A percentile compares a stretch with the other conserved stretches of the same genome.
Conservation (phyloP, 2,329 filamentous ascomycete species). For the Sphaerostilbella broomeana region DNA sequence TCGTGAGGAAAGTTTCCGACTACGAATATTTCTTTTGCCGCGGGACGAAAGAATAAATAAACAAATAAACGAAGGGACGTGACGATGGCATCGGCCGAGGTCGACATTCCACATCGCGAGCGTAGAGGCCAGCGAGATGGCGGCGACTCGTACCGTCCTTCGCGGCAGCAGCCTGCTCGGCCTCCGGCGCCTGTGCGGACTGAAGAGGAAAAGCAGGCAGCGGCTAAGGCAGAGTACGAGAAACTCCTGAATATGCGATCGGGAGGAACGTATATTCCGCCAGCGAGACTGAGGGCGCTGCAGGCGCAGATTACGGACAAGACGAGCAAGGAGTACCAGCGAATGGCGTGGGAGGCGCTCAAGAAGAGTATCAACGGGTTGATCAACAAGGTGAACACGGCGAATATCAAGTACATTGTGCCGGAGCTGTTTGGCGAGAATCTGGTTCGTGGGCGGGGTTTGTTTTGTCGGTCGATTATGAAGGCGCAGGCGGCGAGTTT, state of each 20-base stretch:
- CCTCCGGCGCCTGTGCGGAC: slow-evolving; percentile 41
- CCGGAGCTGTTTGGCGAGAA: slow-evolving; percentile 96
- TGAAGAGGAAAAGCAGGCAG: slow-evolving; percentile 80
- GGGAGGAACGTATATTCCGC: slow-evolving; percentile 93
- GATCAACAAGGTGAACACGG: slow-evolving; percentile 98
- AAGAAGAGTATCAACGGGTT: slow-evolving; percentile 98
- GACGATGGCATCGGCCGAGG: slow-evolving; percentile 41
- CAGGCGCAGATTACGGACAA: slow-evolving; percentile 98
- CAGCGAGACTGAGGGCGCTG: slow-evolving; percentile 79
- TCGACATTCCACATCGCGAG: slow-evolving; percentile 34
- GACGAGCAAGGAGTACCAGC: slow-evolving; percentile 92
- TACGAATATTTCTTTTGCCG: neutral
- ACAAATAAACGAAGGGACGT: slow-evolving; percentile 1
- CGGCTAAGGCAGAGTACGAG: slow-evolving; percentile 87
- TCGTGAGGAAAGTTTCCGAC: neutral
- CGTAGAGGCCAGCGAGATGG: slow-evolving; percentile 26
- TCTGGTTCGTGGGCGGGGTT: slow-evolving; percentile 77
- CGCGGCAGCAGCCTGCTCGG: slow-evolving; percentile 26
- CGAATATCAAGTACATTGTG: slow-evolving; percentile 96
- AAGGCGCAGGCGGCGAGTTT: slow-evolving; percentile 95
- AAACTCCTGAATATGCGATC: slow-evolving; percentile 88
- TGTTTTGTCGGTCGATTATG: slow-evolving; percentile 96
- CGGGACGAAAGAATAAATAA: neutral
- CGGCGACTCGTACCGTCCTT: slow-evolving; percentile 44
- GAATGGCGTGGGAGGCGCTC: slow-evolving; percentile 97